phyloP scores from a whole-genome alignment of 371 early-diverging fungal genomes.

The Polyrhizophydium stewartii region DNA sequence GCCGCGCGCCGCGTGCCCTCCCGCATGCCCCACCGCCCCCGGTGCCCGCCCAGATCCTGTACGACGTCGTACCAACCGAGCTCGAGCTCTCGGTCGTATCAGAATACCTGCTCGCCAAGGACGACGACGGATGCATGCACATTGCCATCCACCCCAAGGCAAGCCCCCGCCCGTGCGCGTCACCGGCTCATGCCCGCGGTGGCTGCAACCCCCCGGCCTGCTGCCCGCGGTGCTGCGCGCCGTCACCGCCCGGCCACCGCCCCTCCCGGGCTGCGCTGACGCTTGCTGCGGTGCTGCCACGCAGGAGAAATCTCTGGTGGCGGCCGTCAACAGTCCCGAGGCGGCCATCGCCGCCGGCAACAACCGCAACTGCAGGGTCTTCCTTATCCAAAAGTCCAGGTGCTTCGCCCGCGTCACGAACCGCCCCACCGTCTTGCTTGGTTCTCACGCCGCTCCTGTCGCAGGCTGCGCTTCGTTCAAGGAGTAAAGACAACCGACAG shows the following conservation, averaged over 20 bases:
- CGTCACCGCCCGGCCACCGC: background rate
- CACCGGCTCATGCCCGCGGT: too few species aligned
- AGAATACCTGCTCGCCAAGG: constrained; percentile 22
- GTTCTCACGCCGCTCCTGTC: too few species aligned
- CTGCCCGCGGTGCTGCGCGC: background rate
- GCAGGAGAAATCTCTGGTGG: constrained; percentile 37
- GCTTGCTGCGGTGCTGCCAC: background rate
- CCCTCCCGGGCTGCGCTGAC: background rate
- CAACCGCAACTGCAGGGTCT: constrained; percentile 34
- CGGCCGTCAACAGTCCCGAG: constrained; percentile 33
- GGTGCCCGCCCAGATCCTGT: constrained; percentile 34
- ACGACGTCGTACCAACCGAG: constrained; percentile 8
- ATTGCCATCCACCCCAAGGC: constrained; percentile 41
- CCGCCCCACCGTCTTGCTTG: background rate
- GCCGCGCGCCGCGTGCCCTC: too few species aligned
- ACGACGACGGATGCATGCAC: constrained; percentile 44
- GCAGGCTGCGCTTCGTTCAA: background rate
- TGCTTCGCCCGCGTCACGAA: background rate
- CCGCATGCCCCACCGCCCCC: too few species aligned
- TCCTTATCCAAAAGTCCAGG: constrained; percentile 23
- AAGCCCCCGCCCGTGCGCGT: too few species aligned
- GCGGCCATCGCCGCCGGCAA: constrained; percentile 17
- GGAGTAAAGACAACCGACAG: constrained; percentile 26
- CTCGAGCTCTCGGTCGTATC: constrained; percentile 13
- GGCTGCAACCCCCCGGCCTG: too few species aligned